Evolutionary conservation across 2,329 filamentous ascomycete genomes (phyloP), one percentile per base, ranked within the genome.

Genomic region (Diatrype stigma): DNA sequence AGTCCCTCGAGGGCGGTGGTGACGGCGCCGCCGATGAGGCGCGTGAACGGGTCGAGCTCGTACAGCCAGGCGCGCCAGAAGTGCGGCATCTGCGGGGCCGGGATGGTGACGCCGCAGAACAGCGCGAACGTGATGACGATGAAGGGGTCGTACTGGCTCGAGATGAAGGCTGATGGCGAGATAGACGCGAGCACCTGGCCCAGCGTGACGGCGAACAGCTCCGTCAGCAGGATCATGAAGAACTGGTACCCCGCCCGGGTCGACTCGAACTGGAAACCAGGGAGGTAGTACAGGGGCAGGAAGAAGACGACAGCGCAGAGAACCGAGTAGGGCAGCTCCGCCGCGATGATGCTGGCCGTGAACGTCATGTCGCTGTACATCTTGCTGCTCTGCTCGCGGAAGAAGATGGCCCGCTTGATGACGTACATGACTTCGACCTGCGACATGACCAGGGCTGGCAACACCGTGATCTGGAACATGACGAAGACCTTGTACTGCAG

Each of bases 401-500:
- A 94, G 73, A 89, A 92, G 56, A 95, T 86, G 63, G 89, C 78
- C 42, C 90, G 82, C 55, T 87, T 85, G 62, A 92, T 75, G 63
- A 91, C 86, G 67, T 89, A 96, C 73, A 91, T 92, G 38, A 87
- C 83, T 68, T 96, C 87, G 49, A 95, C 87, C 63, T 95, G 90
- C 1, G 85, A 84, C 51, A 96, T 82, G 67, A 96, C 90, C 28
- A 95, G 76, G 1, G 89, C 88, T 0, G 90, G 90, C 23, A 96
- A 77, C 21, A 96, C 88, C 0, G 89, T 90, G 47, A 91, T 83
- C 67, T 95, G 90, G 80, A 96, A 96, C 67, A 94, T 89, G 69
- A 93, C 83, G 69, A 96, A 96, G 55, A 96, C 81, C 53, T 86
- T 85, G 74, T 94, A 89, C 69, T 96, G 91, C 4, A 96, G 78